Percentiles rank a stretch among this genome's conserved stretches.
These are phyloP conservation scores for Panaeolus papilionaceus DNA, from an alignment of 768 basidiomycete genomes.

Conservation along the genomic window DNA sequence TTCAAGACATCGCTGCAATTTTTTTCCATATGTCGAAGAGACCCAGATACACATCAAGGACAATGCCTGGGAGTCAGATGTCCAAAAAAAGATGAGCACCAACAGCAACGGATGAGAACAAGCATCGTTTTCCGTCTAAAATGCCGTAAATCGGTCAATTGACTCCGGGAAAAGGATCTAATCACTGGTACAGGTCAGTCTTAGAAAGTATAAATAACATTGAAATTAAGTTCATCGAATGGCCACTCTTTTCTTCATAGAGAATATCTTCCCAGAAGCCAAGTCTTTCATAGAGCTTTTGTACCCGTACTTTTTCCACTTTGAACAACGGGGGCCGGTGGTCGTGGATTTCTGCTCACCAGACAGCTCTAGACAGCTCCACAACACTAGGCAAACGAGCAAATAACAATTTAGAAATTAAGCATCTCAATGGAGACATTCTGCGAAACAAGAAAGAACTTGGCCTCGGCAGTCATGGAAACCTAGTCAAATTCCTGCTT, in stretches of 20 bases:
- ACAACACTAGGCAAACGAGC: background rate
- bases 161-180: background rate
- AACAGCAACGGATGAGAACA: background rate
- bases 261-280: background rate
- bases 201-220: constrained; percentile 2
- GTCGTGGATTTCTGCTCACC: background rate
- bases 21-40: background rate
- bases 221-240: background rate
- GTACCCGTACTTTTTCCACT: background rate
- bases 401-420: background rate
- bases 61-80: constrained; percentile 1
- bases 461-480: constrained; percentile 8
- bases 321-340: background rate
- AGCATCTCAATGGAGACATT: background rate
- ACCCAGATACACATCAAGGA: background rate
- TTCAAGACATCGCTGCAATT: background rate
- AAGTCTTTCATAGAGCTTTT: background rate
- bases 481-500: constrained; percentile 4
- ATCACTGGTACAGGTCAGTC: background rate
- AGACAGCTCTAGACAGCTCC: background rate
- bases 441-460: background rate
- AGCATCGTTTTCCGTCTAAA: background rate
- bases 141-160: constrained; percentile 6
- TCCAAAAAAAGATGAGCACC: background rate
- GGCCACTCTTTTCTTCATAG: background rate